Percentiles rank a stretch among this genome's conserved stretches.
Conservation (phyloP, 2,329 filamentous ascomycete species). For the Xylaria sp. region DNA sequence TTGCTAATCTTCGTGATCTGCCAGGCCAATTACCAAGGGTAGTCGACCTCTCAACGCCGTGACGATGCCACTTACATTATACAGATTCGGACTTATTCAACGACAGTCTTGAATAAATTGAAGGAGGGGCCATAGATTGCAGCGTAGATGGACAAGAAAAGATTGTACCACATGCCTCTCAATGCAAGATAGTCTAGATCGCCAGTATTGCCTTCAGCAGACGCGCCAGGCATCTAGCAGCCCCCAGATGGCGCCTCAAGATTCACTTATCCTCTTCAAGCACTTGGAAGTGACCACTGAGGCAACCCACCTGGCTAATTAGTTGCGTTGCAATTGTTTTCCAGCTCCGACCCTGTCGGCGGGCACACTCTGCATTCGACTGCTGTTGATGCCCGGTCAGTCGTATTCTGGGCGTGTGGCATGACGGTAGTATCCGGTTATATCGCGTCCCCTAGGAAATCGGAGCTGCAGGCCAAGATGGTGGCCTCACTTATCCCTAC, state of each 20-base stretch:
- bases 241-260: constrained; percentile 18
- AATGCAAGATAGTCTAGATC: constrained; percentile 14
- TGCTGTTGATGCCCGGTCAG: not conserved
- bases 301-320: constrained; percentile 2
- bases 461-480: constrained; percentile 22
- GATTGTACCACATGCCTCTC: not conserved
- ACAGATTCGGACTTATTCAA: constrained; percentile 7
- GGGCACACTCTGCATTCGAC: constrained; percentile 11
- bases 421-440: constrained; percentile 31
- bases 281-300: constrained; percentile 7
- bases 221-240: constrained; percentile 10
- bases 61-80: constrained; percentile 6
- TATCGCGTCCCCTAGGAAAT: constrained; percentile 24
- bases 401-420: constrained; percentile 19
- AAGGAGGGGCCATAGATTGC: not conserved
- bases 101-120: constrained; percentile 1
- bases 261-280: constrained; percentile 9
- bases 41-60: constrained; percentile 1
- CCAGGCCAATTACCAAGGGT: constrained; percentile 7
- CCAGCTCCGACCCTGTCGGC: constrained; percentile 11
- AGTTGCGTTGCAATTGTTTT: constrained; percentile 15
- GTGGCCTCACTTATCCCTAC: constrained; percentile 21
- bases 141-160: not conserved
- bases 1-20: constrained; percentile 11
- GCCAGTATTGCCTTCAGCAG: constrained; percentile 11